Percentiles rank a stretch among this genome's conserved stretches.
These are phyloP conservation scores for Thuja plicata DNA, from an alignment of 83 land plant genomes.

Conservation along the genomic window DNA sequence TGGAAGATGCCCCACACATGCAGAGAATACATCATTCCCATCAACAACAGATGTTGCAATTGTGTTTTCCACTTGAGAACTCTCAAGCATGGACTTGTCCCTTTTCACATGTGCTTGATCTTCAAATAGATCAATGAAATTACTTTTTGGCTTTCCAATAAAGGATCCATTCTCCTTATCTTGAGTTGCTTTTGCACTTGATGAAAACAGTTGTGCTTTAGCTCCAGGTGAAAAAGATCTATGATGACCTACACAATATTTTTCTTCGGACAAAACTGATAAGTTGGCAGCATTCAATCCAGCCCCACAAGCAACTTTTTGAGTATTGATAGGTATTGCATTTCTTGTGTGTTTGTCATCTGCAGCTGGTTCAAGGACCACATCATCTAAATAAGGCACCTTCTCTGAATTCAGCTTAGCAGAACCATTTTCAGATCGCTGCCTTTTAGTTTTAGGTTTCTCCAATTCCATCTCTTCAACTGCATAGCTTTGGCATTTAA, in stretches of 20 bases:
- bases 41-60: not conserved
- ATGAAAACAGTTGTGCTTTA: not conserved
- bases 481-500: not conserved
- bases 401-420: not conserved
- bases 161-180: not conserved
- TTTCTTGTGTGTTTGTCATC: not conserved
- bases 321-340: not conserved
- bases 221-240: constrained; percentile 2
- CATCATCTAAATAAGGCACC: not conserved
- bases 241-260: not conserved
- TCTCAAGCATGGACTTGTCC: not conserved
- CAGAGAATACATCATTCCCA: not conserved
- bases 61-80: not conserved
- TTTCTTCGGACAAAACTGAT: not conserved
- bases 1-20: not conserved
- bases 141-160: not conserved
- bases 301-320: not conserved
- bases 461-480: not conserved
- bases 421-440: not conserved
- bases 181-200: not conserved
- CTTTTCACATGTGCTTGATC: not conserved
- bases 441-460: not conserved
- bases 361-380: not conserved
- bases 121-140: not conserved
- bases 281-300: not conserved